phyloP scores from a whole-genome alignment of 768 basidiomycete species.

The Rickenella mellea region DNA sequence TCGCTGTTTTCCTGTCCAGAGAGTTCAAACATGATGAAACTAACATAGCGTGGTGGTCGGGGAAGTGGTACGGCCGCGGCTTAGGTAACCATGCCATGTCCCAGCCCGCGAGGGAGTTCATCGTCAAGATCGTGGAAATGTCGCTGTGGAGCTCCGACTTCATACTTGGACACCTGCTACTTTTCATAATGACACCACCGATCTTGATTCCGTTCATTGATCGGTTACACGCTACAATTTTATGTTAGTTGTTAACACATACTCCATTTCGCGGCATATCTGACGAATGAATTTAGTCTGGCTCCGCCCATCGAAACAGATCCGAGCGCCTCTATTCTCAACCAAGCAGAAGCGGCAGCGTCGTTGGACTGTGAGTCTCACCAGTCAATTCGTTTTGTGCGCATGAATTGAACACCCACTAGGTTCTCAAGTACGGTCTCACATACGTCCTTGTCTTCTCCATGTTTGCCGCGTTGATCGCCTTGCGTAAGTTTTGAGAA shows the following conservation, averaged over 20 bases:
- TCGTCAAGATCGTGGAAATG: slow-evolving; percentile 98
- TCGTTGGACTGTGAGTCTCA: slow-evolving; percentile 68
- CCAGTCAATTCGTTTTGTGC: not conserved
- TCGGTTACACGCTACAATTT: slow-evolving; percentile 84
- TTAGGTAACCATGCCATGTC: slow-evolving; percentile 87
- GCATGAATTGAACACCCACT: slow-evolving; percentile 7
- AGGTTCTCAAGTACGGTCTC: slow-evolving; percentile 80
- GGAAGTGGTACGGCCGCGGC: slow-evolving; percentile 93
- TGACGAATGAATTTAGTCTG: too few species aligned
- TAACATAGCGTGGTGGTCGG: slow-evolving; percentile 99
- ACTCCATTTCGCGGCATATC: slow-evolving; percentile 7
- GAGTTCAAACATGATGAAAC: slow-evolving; percentile 99
- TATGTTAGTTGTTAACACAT: slow-evolving; percentile 50
- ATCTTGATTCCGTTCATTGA: slow-evolving; percentile 82
- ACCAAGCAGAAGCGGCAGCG: slow-evolving; percentile 90
- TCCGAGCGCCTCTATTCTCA: slow-evolving; percentile 86
- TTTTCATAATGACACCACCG: slow-evolving; percentile 81
- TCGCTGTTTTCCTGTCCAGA: slow-evolving; percentile 87
- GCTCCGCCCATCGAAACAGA: slow-evolving; percentile 91
- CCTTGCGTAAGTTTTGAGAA: slow-evolving; percentile 50
- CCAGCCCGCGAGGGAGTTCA: slow-evolving; percentile 92
- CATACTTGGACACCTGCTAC: slow-evolving; percentile 71
- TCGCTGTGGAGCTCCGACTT: slow-evolving; percentile 96
- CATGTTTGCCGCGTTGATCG: slow-evolving; percentile 71
- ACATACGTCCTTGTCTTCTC: slow-evolving; percentile 73